Evolutionary conservation across 2,329 filamentous ascomycete genomes (phyloP).

Genomic region (Gnomoniopsis smithogilvyi): DNA sequence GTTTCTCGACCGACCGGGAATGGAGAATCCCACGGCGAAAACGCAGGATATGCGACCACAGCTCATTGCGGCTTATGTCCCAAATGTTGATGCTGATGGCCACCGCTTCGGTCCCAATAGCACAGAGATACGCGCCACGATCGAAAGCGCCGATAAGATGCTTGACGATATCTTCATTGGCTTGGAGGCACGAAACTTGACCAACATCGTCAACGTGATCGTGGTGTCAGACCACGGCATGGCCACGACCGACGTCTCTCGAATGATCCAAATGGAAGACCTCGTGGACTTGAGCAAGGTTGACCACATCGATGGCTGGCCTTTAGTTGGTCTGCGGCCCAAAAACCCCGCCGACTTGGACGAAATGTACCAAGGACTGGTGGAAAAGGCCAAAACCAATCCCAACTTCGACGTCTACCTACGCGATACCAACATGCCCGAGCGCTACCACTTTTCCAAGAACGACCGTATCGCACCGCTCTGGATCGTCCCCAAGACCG

Average conservation of each 20-base stretch:
- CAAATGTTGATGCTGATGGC: slow-evolving; percentile 83
- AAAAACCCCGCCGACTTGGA: slow-evolving; percentile 66
- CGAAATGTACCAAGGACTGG: slow-evolving; percentile 61
- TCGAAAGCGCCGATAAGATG: slow-evolving; percentile 78
- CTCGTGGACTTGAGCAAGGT: slow-evolving; percentile 75
- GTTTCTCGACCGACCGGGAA: slow-evolving; percentile 80
- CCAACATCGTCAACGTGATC: slow-evolving; percentile 85
- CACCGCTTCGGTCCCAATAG: slow-evolving; percentile 92
- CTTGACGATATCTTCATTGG: slow-evolving; percentile 72
- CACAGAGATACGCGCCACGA: slow-evolving; percentile 80
- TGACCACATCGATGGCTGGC: slow-evolving; percentile 90
- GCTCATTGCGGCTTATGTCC: slow-evolving; percentile 91
- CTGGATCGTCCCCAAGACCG: slow-evolving; percentile 89
- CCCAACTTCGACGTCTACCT: slow-evolving; percentile 84
- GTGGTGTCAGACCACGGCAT: slow-evolving; percentile 98
- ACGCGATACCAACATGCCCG: slow-evolving; percentile 82
- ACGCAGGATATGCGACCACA: slow-evolving; percentile 68
- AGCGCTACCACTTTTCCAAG: slow-evolving; percentile 84
- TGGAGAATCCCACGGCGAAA: slow-evolving; percentile 52
- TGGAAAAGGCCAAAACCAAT: slow-evolving; percentile 55
- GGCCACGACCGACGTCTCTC: slow-evolving; percentile 81
- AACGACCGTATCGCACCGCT: slow-evolving; percentile 90
- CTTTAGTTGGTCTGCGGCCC: slow-evolving; percentile 81
- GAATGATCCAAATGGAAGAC: slow-evolving; percentile 87
- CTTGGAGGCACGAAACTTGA: slow-evolving; percentile 78